Conservation (phyloP, 2,329 filamentous ascomycete genomes). For the Aspergillus ustus region DNA sequence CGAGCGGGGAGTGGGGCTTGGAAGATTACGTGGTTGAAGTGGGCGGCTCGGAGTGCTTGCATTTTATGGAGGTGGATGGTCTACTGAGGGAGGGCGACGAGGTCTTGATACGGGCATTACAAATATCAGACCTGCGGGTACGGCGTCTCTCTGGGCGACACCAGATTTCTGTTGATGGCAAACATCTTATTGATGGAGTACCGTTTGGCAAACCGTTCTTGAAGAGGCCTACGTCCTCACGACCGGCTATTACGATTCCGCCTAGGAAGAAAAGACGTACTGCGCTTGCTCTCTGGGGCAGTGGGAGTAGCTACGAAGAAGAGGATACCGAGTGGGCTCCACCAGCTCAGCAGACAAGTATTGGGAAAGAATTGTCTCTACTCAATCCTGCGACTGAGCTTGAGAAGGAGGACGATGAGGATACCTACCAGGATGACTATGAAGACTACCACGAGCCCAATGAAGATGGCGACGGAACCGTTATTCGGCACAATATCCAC, state of each 20-base stretch:
- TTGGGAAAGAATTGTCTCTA: constrained; percentile 32
- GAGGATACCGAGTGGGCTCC: constrained; percentile 39
- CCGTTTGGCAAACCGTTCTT: constrained; percentile 78
- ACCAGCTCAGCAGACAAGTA: constrained; percentile 25
- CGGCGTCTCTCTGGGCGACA: constrained; percentile 75
- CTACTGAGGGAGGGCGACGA: constrained; percentile 83
- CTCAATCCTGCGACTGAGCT: constrained; percentile 17
- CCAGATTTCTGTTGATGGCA: constrained; percentile 79
- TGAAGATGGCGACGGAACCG: constrained; percentile 39
- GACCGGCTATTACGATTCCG: constrained; percentile 73
- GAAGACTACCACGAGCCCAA: constrained; percentile 29
- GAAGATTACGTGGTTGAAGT: constrained; percentile 90
- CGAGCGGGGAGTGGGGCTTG: constrained; percentile 71
- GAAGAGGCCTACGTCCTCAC: constrained; percentile 57
- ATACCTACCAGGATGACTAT: constrained; percentile 33
- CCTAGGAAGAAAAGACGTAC: constrained; percentile 70
- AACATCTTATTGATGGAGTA: constrained; percentile 82
- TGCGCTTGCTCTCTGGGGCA: constrained; percentile 34
- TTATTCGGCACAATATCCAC: constrained; percentile 40
- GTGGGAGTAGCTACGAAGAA: constrained; percentile 32
- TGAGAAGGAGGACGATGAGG: constrained; percentile 28
- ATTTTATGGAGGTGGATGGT: constrained; percentile 74
- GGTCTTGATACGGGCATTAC: constrained; percentile 78
- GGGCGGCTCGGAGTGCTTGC: constrained; percentile 82
- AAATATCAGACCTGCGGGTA: constrained; percentile 73